These are phyloP conservation scores for Volvox reticuliferus DNA, from an alignment of 139 green algal genomes.

Conservation along the genomic window DNA sequence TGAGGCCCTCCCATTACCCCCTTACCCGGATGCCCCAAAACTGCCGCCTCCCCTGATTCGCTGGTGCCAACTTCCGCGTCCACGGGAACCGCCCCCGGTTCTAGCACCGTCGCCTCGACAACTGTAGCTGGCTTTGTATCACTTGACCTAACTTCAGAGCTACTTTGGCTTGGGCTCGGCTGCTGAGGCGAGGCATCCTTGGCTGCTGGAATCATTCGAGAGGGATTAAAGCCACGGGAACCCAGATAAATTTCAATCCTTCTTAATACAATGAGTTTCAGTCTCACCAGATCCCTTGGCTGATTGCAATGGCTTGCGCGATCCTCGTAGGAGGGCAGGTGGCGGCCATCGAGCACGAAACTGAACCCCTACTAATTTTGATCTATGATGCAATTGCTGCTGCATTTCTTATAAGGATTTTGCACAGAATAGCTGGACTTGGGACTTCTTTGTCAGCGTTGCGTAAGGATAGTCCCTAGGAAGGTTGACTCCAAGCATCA, in stretches of 20 bases:
- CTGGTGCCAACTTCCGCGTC: not conserved
- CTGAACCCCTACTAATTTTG: not conserved
- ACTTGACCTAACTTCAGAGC: not conserved
- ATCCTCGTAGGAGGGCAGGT: not conserved
- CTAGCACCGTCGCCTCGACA: slow-evolving; percentile 6
- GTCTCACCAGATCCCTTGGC: not conserved
- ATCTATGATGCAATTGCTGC: not conserved
- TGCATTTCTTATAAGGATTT: not conserved
- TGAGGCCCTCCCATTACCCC: not conserved
- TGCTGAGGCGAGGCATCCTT: not conserved
- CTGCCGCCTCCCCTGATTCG: not conserved
- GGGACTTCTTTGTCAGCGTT: too few relatives aligned
- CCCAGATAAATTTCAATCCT: not conserved
- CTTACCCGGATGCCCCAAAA: not conserved
- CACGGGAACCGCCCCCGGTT: not conserved
- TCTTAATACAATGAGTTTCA: not conserved
- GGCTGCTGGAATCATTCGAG: not conserved
- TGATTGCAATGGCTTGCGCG: not conserved
- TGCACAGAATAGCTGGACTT: too few relatives aligned
- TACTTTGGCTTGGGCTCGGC: slow-evolving; percentile 1
- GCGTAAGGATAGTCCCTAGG: too few relatives aligned
- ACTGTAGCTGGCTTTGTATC: not conserved
- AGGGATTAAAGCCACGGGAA: not conserved
- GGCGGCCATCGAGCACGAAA: not conserved
- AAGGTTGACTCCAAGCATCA: too few relatives aligned